Evolutionary conservation across 306 rosid species (phyloP).

Genomic region (Vigna hirtella): DNA sequence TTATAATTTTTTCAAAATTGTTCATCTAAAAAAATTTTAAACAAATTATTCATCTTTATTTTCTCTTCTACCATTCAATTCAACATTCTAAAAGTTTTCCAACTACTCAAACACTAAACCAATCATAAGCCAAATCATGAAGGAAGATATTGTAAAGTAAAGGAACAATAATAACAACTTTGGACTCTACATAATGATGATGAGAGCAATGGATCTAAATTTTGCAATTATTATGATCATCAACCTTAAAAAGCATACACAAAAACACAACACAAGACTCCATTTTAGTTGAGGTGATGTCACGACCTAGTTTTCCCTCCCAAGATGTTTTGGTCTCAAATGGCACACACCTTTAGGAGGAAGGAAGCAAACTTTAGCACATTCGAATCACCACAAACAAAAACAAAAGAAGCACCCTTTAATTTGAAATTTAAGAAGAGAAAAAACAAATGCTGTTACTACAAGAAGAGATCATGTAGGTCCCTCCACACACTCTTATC

Average conservation of each 20-base stretch:
- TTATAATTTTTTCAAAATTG: too few relatives aligned
- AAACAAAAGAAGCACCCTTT: constrained; percentile 30
- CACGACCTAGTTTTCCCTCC: constrained; percentile 46
- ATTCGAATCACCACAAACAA: constrained; percentile 39
- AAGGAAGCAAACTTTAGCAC: constrained; percentile 46
- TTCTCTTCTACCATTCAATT: too few relatives aligned
- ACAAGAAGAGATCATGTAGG: constrained; percentile 33
- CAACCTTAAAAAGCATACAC: neutral
- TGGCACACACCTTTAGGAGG: constrained; percentile 44
- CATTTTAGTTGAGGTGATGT: constrained; percentile 25
- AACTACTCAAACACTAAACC: neutral
- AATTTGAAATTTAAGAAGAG: constrained; percentile 46
- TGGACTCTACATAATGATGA: constrained; percentile 6
- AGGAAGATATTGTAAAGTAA: constrained; percentile 3
- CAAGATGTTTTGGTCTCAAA: constrained; percentile 43
- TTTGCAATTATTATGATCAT: too few relatives aligned
- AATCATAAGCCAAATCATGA: constrained; percentile 42
- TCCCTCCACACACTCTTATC: constrained; percentile 26
- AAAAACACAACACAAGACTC: too few relatives aligned
- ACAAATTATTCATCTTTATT: too few relatives aligned
- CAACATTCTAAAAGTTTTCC: too few relatives aligned
- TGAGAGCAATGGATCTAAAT: neutral
- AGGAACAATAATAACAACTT: neutral
- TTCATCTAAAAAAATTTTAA: too few relatives aligned
- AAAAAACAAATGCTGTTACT: constrained; percentile 10